Base-by-base conservation (phyloP, 1,139 yeast species). In the Hemisphaericaspora lyxosophila region DNA sequence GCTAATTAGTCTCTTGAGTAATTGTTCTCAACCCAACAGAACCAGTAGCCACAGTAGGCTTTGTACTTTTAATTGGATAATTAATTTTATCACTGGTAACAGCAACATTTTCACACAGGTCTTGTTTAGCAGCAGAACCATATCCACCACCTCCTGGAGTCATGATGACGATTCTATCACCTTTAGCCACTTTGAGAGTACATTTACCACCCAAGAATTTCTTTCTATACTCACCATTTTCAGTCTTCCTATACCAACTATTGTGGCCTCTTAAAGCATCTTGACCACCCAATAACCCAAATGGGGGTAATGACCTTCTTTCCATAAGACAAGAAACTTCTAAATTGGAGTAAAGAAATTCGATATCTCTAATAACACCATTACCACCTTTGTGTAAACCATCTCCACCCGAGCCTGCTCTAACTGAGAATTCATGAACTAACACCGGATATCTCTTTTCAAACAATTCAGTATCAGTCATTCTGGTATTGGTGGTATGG, bases 61-160 rank as follows among this genome's bases (percentile, higher is more conserved):
- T 49, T 19, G 50, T 37, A 34, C 60, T 54, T 13, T 45, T 38
- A 13, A 66, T 54, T 5, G 62, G 57, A 42, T 61, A 67, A 27
- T 55, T 46, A 3, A 53, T 40, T 1, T 45, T 43, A 14, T 25
- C 25, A 16, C 31, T 14, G 6, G 38, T 23, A 4, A 39, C n/a
- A n/a, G 44, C 4, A 29, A 40, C 11, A 32, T 34, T 6, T 33
- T 39, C 4, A 20, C 22, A n/a, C n/a, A n/a, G n/a, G n/a, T n/a
- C n/a, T n/a, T 24, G 32, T 20, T 17, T 37, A 39, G n/a, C 28
- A 34, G 23, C 39, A 4, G 49, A 35, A 2, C 77, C 77, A 53
- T 54, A 72, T 3, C 76, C 77, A n/a, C 77, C 77, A 12, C 77
- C 77, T 16, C 77, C 77, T 1, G 77, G 77, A 0, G 77, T 68